Evolutionary conservation across 495 filamentous ascomycete species (phyloP), one percentile per base, ranked within the genome.

Genomic region (Aspergillus sclerotioniger): DNA sequence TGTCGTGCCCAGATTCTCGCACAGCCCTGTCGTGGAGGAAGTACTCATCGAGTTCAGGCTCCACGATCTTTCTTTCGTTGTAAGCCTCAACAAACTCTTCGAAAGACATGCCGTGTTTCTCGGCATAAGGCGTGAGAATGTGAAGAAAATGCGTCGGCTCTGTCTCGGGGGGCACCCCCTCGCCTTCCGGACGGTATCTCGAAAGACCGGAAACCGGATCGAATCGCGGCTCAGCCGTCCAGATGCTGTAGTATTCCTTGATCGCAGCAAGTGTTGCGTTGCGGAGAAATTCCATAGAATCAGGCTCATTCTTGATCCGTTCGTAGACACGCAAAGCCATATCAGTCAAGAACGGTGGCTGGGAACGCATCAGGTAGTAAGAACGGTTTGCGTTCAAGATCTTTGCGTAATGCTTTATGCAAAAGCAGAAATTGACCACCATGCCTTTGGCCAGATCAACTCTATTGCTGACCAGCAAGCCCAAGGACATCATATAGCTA

Each of bases 361-460:
- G 94, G 0, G 95, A 94, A 51, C 94, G 87, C 46, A 83, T 87
- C 39, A 98, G 85, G 65, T 98, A 98, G 80, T 98, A 98, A 9
- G 91, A 89, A 35, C 94, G 87, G 31, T 94, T 98, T 17, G 94
- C 94, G 71, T 98, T 98, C 60, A 97, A 85, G 57, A 98, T 93
- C 75, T 97, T 98, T 55, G 90, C 93, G 69, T 98, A 98, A 72
- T 98, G 95, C 72, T 90, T 86, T 73, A 98, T 97, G 76, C 90
- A 92, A 75, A 98, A 98, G 71, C 89, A 92, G 72, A 98, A 98
- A 74, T 98, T 93, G 61, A 84, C 74, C 32, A 98, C 90, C 90
- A 98, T 98, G 21, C 88, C 82, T 73, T 96, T 95, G 54, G 90
- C 90, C 39, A 98, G 75, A 65, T 96, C 82, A 35, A 88, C 85